Conservation (phyloP, 495 filamentous ascomycete species). For the Thozetella sp. region DNA sequence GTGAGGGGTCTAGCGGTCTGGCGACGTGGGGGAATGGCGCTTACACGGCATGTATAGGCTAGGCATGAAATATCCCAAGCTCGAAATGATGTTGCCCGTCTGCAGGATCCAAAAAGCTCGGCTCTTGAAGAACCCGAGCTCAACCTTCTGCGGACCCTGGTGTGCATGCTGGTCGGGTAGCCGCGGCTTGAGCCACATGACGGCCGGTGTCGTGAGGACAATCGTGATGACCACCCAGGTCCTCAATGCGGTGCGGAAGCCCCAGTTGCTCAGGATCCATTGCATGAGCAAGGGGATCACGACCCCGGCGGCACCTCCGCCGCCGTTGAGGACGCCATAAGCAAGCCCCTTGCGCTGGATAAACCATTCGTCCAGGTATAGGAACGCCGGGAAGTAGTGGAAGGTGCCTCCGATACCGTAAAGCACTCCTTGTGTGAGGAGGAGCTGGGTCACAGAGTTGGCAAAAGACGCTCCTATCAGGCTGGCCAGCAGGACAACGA, state of each 20-base stretch:
- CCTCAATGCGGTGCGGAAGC: slow-evolving; percentile 50
- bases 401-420: slow-evolving; percentile 43
- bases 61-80: slow-evolving; percentile 65
- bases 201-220: slow-evolving; percentile 44
- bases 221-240: slow-evolving; percentile 47
- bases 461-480: slow-evolving; percentile 40
- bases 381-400: slow-evolving; percentile 41
- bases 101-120: slow-evolving; percentile 50
- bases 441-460: slow-evolving; percentile 27
- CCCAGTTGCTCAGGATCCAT: slow-evolving; percentile 42
- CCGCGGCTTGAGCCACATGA: slow-evolving; percentile 57
- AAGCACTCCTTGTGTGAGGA: slow-evolving; percentile 46
- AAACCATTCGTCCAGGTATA: slow-evolving; percentile 54
- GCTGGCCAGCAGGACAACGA: slow-evolving; percentile 25
- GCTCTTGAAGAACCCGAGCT: slow-evolving; percentile 42
- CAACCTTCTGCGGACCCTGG: slow-evolving; percentile 30
- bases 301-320: slow-evolving; percentile 39
- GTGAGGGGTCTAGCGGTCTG: too few species aligned
- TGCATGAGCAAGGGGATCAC: slow-evolving; percentile 44
- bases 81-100: slow-evolving; percentile 55
- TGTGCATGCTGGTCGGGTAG: slow-evolving; percentile 33
- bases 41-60: slow-evolving; percentile 56
- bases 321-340: slow-evolving; percentile 54
- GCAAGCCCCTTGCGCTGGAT: slow-evolving; percentile 48
- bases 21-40: too few species aligned